Conservation (phyloP, 2,329 filamentous ascomycete genomes). For the Basipetospora sp. region DNA sequence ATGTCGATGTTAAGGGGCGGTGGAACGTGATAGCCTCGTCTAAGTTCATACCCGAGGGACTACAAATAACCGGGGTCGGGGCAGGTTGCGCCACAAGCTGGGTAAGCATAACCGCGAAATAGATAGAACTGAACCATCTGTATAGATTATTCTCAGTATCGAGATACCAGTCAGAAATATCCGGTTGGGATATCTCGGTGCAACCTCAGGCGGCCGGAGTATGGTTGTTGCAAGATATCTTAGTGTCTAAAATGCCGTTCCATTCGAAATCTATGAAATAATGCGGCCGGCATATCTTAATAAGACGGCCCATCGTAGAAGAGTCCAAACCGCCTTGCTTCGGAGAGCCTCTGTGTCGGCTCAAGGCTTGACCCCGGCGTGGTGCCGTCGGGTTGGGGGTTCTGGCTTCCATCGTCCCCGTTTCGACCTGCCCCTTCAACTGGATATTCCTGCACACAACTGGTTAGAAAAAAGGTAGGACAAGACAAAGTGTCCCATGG, state of each 20-base stretch:
- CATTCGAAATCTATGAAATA: too few species aligned
- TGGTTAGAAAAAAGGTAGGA: neutral
- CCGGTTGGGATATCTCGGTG: too few species aligned
- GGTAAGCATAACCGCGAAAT: slow-evolving; percentile 33
- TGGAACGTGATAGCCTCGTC: slow-evolving; percentile 53
- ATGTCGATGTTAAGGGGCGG: slow-evolving; percentile 52
- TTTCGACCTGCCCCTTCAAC: neutral
- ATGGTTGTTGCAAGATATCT: too few species aligned
- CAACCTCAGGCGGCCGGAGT: too few species aligned
- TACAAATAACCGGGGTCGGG: slow-evolving; percentile 46
- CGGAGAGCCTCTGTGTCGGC: slow-evolving; percentile 59
- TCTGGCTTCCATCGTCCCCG: slow-evolving; percentile 7
- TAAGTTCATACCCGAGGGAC: slow-evolving; percentile 35
- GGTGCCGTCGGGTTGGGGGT: slow-evolving; percentile 13
- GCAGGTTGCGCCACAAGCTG: slow-evolving; percentile 89
- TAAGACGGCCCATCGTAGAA: slow-evolving; percentile 18
- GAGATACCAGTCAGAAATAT: too few species aligned
- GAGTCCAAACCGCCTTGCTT: slow-evolving; percentile 38
- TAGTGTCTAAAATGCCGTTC: too few species aligned
- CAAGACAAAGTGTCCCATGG: neutral
- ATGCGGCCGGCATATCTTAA: too few species aligned
- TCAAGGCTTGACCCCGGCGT: slow-evolving; percentile 30
- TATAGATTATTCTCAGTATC: too few species aligned
- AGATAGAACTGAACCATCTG: neutral
- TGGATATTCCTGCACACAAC: neutral